These are phyloP conservation scores for Eucalyptus camaldulensis DNA, from an alignment of 345 rosid species.

Conservation along the genomic window DNA sequence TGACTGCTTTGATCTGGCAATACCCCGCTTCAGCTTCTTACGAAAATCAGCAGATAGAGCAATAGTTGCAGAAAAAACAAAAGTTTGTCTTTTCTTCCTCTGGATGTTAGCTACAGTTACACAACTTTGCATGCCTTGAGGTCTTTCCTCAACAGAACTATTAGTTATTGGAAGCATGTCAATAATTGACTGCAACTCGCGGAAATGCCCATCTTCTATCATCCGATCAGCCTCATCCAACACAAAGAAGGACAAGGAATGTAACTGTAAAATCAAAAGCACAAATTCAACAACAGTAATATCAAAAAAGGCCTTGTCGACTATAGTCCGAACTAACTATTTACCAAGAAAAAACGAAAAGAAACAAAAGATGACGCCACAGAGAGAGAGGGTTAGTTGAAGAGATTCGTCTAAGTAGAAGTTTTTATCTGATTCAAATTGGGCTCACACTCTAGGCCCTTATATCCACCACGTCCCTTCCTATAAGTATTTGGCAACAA, in stretches of 20 bases:
- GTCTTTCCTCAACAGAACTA: constrained; percentile 26
- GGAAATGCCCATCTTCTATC: constrained; percentile 93
- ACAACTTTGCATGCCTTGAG: constrained; percentile 36
- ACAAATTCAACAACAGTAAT: background rate
- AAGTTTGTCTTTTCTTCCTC: constrained; percentile 86
- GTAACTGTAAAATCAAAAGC: constrained; percentile 43
- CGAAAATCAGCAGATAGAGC: constrained; percentile 88
- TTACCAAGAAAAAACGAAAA: background rate
- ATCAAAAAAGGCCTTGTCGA: background rate
- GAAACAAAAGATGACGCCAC: background rate
- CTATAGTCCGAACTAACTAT: background rate
- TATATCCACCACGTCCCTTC: background rate
- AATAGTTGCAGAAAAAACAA: constrained; percentile 94
- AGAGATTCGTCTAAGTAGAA: background rate
- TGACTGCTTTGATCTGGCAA: constrained; percentile 49
- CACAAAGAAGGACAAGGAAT: constrained; percentile 85
- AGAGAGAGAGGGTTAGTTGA: background rate
- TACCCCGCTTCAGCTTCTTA: constrained; percentile 78
- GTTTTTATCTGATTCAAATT: background rate
- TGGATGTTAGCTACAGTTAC: constrained; percentile 44
- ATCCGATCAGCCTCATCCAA: constrained; percentile 98
- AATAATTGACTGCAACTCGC: constrained; percentile 88
- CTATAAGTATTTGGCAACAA: background rate
- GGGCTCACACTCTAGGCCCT: background rate
- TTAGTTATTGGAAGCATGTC: constrained; percentile 70